Base-by-base conservation (phyloP, 176 grass and related monocot species). In the Oryza officinalis region DNA sequence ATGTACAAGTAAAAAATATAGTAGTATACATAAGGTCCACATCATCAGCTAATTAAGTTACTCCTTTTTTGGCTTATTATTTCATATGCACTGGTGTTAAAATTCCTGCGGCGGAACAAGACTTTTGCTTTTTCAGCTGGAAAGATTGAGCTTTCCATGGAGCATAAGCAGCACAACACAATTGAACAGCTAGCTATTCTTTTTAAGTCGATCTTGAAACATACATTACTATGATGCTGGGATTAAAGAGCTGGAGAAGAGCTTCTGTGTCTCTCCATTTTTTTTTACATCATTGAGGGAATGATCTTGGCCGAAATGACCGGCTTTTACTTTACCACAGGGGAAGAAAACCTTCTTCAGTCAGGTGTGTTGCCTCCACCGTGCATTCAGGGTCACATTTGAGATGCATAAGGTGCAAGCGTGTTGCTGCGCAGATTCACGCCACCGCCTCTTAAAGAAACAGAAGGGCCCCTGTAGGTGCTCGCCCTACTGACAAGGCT, bases 381-480 rank as follows among this genome's bases (percentile, higher is more conserved):
- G 12, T 13, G 26, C 54, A 22, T 41, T 67, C 47, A 20, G 2
- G 23, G 78, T 73, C 77, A 80, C 4, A 78, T 79, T n/a, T 85
- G 90, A 0, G 87, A 86, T 15, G 86, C 78, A 8, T 86, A 93
- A 43, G 90, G 87, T 69, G 92, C 82, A 11, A 95, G 92, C 6
- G 92, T 91, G 67, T 87, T 94, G 50, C 84, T 84, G 63, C 74
- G 82, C 31, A 94, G 52, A 71, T 25, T 89, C 43, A 87, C 75
- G 1, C 92, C 95, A 0, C 87, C 84, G 1, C 95, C 95, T 95
- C 90, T 89, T 37, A 98, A 76, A 52, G 92, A 94, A 72, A 91
- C 26, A 32, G 82, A 49, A 30, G 81, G 91, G 0, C 89, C 90
- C 44, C 73, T 76, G 57, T 77, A 37, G 10, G 79, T 87, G 92